Evolutionary conservation across 345 rosid genomes (phyloP).

Genomic region (Eucalyptus viminalis): DNA sequence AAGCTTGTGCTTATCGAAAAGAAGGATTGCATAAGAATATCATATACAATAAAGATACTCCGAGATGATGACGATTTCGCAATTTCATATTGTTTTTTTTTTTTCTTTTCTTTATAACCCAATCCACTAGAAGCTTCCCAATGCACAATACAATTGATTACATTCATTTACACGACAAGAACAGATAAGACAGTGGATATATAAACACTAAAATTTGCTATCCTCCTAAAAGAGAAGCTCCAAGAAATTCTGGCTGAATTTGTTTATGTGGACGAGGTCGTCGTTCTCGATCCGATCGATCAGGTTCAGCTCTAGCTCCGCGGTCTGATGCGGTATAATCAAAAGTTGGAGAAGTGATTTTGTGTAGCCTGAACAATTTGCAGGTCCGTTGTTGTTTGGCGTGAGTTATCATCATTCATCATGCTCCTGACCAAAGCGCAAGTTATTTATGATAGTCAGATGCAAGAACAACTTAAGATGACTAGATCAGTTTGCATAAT

Average conservation of each 20-base stretch:
- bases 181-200: neutral
- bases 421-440: slow-evolving; percentile 12
- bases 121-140: neutral
- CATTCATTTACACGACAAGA: neutral
- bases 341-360: slow-evolving; percentile 65
- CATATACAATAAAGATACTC: neutral
- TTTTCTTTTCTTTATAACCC: neutral
- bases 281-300: neutral
- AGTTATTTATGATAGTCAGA: neutral
- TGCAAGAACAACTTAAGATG: neutral
- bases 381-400: slow-evolving; percentile 72
- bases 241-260: neutral
- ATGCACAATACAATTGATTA: neutral
- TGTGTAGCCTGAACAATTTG: slow-evolving; percentile 71
- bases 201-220: neutral
- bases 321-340: neutral
- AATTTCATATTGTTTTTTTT: neutral
- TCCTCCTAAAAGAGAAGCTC: neutral
- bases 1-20: neutral
- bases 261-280: neutral
- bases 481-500: neutral
- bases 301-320: neutral
- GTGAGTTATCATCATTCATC: slow-evolving; percentile 58
- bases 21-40: neutral
- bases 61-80: neutral